A percentile compares a stretch with the other conserved stretches of the same genome.
These are phyloP conservation scores for Pestalotiopsis sp. DNA, from an alignment of 2,329 filamentous ascomycete species.

Conservation along the genomic window DNA sequence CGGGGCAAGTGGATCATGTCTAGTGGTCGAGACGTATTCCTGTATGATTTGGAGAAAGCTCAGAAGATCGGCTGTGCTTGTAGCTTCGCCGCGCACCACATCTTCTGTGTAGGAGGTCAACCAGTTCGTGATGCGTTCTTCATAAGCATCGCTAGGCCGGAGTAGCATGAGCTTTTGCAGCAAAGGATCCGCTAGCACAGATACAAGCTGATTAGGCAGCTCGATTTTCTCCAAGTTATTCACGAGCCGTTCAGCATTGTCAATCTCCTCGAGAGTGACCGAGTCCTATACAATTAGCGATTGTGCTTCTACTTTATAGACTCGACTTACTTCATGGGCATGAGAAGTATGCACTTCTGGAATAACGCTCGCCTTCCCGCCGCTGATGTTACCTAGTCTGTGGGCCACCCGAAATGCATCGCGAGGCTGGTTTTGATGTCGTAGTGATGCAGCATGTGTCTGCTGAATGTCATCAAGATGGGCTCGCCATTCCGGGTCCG, in stretches of 20 bases:
- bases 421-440: slow-evolving; percentile 22
- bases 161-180: slow-evolving; percentile 78
- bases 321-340: slow-evolving; percentile 62
- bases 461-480: slow-evolving; percentile 71
- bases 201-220: slow-evolving; percentile 79
- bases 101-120: slow-evolving; percentile 59
- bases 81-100: slow-evolving; percentile 51
- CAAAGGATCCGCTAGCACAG: slow-evolving; percentile 74
- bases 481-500: slow-evolving; percentile 75
- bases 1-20: slow-evolving; percentile 53
- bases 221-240: slow-evolving; percentile 77
- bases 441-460: slow-evolving; percentile 45
- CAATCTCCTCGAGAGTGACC: slow-evolving; percentile 76
- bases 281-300: slow-evolving; percentile 52
- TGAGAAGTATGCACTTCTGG: slow-evolving; percentile 76
- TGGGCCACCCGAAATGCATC: slow-evolving; percentile 68
- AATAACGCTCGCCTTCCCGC: slow-evolving; percentile 54
- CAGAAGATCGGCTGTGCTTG: slow-evolving; percentile 48
- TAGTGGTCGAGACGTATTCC: slow-evolving; percentile 59
- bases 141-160: slow-evolving; percentile 55
- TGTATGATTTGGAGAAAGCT: slow-evolving; percentile 59
- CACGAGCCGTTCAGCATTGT: slow-evolving; percentile 70
- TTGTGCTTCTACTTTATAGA: slow-evolving; percentile 18
- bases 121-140: slow-evolving; percentile 62
- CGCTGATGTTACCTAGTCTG: slow-evolving; percentile 47